Conservation (phyloP, 140 eudicot genomes). For the Ambrosia hybrid region DNA sequence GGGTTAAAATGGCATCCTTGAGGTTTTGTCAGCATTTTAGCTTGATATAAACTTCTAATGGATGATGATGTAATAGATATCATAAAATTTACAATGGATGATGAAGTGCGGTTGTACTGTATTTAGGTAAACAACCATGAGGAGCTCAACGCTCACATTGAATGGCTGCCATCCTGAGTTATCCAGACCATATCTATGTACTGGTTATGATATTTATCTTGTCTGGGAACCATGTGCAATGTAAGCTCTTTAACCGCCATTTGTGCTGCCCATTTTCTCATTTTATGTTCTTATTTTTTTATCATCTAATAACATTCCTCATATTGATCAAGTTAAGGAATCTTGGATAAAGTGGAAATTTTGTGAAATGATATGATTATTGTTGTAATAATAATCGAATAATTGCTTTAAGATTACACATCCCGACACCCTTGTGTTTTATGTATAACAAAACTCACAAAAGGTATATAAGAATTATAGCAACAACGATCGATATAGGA, state of each 20-base stretch:
- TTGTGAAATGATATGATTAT: neutral
- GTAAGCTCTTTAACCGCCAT: conserved; percentile 45
- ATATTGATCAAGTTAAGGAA: neutral
- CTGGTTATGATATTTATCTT: conserved; percentile 81
- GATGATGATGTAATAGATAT: neutral
- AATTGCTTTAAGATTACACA: neutral
- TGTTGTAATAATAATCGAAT: neutral
- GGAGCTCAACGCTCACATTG: conserved; percentile 20
- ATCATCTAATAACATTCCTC: neutral
- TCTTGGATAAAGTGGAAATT: conserved; percentile 1
- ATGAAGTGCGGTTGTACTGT: neutral
- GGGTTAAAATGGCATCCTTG: neutral
- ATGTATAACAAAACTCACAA: neutral
- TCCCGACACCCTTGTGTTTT: neutral
- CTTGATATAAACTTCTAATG: neutral
- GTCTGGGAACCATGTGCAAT: conserved; percentile 91
- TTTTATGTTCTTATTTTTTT: neutral
- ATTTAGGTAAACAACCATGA: conserved; percentile 15
- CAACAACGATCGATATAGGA: neutral
- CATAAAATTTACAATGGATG: neutral
- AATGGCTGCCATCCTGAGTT: conserved; percentile 32
- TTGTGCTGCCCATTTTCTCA: neutral
- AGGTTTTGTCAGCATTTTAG: conserved; percentile 4
- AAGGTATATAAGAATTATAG: neutral
- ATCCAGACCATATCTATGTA: conserved; percentile 72